Evolutionary conservation across 2,329 filamentous ascomycete genomes (phyloP).

Genomic region (Fusarium fujikuroi): DNA sequence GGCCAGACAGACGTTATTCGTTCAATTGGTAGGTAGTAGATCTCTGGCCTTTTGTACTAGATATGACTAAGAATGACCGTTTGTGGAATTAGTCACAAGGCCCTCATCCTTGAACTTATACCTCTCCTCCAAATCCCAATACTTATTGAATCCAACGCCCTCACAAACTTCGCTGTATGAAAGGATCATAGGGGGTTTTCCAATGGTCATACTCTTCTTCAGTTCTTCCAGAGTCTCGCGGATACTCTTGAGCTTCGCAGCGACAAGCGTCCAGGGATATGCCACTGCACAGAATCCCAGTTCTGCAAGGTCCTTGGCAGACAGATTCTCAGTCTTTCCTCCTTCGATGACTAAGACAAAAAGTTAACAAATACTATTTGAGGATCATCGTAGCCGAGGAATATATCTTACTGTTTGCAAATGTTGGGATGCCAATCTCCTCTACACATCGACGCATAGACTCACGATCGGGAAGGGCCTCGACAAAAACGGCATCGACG

Average conservation of each 20-base stretch:
- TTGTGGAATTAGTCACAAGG: background rate
- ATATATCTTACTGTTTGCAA: constrained; percentile 51
- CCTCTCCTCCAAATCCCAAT: constrained; percentile 40
- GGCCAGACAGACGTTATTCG: fast-evolving
- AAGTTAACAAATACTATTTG: too few relatives aligned
- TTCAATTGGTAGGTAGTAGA: background rate
- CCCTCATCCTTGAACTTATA: background rate
- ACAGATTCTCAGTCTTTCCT: constrained; percentile 50
- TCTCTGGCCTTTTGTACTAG: fast-evolving
- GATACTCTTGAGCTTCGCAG: constrained; percentile 55
- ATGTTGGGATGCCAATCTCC: constrained; percentile 53
- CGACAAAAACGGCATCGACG: constrained; percentile 55
- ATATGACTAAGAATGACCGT: background rate
- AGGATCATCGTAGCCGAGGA: too few relatives aligned
- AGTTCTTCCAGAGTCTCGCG: constrained; percentile 51
- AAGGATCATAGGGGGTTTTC: constrained; percentile 56
- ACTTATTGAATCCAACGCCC: constrained; percentile 57
- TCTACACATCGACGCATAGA: constrained; percentile 52
- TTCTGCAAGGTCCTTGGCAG: constrained; percentile 47
- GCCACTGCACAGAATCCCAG: constrained; percentile 55
- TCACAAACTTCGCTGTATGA: constrained; percentile 56
- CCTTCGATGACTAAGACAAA: constrained; percentile 50
- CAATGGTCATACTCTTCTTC: constrained; percentile 54
- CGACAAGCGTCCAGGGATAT: constrained; percentile 57
- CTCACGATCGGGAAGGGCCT: constrained; percentile 56